A percentile compares a stretch with the other conserved stretches of the same genome.
phyloP scores from a whole-genome alignment of 148 eudicot species.

The Rhododendron mucronatum region DNA sequence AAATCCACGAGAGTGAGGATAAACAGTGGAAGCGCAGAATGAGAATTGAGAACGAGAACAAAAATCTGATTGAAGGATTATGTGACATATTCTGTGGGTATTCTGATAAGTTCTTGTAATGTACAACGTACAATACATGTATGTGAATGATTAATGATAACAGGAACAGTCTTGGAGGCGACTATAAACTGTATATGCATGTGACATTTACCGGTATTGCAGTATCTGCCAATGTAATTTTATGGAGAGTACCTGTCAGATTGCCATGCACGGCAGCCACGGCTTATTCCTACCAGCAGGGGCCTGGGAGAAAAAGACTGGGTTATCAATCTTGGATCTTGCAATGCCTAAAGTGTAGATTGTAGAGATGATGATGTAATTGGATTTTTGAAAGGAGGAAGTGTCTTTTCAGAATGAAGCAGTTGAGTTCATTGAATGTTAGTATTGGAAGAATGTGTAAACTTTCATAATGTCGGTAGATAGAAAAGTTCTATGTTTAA shows the following conservation, averaged over 20 bases:
- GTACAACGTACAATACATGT: too few species aligned
- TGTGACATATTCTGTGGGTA: too few species aligned
- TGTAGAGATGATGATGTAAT: background rate
- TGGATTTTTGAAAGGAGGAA: background rate
- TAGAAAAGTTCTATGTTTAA: background rate
- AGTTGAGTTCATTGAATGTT: background rate
- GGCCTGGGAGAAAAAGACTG: background rate
- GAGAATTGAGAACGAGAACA: too few species aligned
- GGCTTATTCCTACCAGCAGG: constrained; percentile 2
- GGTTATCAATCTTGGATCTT: background rate
- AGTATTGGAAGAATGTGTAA: background rate
- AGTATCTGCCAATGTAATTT: background rate
- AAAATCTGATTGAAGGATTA: too few species aligned
- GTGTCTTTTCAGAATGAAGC: background rate
- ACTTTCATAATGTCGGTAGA: background rate
- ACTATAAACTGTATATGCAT: background rate
- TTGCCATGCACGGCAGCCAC: background rate
- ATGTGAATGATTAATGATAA: too few species aligned
- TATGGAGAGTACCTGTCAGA: background rate
- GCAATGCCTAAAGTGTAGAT: background rate
- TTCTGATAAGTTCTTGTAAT: too few species aligned
- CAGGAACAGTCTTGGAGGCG: too few species aligned
- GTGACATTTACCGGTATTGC: background rate
- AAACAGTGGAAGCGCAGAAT: too few species aligned
- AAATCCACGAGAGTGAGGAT: too few species aligned